Conservation (phyloP, 352 stramenopile species). For the Phytophthora cajani region DNA sequence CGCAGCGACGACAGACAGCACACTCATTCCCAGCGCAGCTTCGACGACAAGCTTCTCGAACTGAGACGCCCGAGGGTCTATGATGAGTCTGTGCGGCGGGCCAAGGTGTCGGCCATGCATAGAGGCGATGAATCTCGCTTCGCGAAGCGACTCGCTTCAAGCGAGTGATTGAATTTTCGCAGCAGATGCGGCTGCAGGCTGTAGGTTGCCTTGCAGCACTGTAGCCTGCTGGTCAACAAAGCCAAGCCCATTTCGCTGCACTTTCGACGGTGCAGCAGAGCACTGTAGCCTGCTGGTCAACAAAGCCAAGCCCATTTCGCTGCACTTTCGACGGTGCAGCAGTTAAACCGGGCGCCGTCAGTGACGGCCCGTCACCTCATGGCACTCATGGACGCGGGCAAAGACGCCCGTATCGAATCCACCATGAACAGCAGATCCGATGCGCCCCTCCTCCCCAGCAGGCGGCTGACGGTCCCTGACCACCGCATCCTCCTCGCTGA, state of each 20-base stretch:
- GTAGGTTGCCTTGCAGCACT: not conserved
- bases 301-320: slow-evolving; percentile 37
- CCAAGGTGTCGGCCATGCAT: not conserved
- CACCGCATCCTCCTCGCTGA: slow-evolving; percentile 17
- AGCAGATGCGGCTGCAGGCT: slow-evolving; percentile 21
- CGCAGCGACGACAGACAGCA: not conserved
- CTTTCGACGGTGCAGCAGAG: slow-evolving; percentile 13
- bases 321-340: slow-evolving; percentile 20
- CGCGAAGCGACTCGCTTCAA: not conserved
- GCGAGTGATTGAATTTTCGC: slow-evolving; percentile 28
- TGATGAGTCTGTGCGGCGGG: slow-evolving; percentile 6
- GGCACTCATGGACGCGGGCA: slow-evolving; percentile 11
- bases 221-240: slow-evolving; percentile 16
- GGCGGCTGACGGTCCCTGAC: slow-evolving; percentile 14
- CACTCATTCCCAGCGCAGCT: not conserved
- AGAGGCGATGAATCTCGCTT: slow-evolving; percentile 14
- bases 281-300: not conserved
- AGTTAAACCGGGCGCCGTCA: slow-evolving; percentile 13
- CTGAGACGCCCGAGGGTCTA: not conserved
- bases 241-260: slow-evolving; percentile 34
- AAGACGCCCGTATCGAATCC: slow-evolving; percentile 23
- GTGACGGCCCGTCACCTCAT: not conserved
- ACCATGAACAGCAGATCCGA: slow-evolving; percentile 35
- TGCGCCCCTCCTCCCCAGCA: slow-evolving; percentile 23
- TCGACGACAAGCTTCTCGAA: not conserved